Percentiles rank a stretch among this genome's conserved stretches.
These are phyloP conservation scores for Mangifera indica DNA, from an alignment of 345 rosid species.

Conservation along the genomic window DNA sequence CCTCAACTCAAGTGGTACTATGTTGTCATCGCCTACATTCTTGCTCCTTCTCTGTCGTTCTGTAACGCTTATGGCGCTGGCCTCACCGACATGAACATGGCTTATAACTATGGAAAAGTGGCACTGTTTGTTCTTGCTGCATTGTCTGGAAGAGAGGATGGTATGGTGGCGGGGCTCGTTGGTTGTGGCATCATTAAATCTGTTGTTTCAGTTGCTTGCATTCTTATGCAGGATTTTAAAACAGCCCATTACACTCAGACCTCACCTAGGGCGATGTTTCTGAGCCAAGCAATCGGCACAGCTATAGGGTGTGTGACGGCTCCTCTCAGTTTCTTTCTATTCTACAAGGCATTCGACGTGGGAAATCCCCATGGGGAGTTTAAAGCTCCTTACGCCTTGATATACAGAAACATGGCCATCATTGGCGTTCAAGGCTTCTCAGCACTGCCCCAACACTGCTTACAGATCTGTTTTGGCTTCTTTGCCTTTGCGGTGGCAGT, in stretches of 20 bases:
- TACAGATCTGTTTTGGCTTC: constrained; percentile 67
- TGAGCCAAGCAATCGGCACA: constrained; percentile 79
- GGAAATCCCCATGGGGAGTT: constrained; percentile 87
- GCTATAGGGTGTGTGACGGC: constrained; percentile 65
- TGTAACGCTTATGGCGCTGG: constrained; percentile 97
- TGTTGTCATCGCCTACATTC: constrained; percentile 65
- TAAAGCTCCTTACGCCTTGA: constrained; percentile 87
- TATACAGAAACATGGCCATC: constrained; percentile 83
- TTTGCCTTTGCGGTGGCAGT: constrained; percentile 68
- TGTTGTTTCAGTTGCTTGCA: constrained; percentile 82
- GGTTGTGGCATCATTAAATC: constrained; percentile 91
- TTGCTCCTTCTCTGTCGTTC: constrained; percentile 86
- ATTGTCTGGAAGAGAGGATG: constrained; percentile 66
- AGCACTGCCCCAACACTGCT: constrained; percentile 57
- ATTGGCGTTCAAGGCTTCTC: constrained; percentile 62
- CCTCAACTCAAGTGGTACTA: constrained; percentile 93
- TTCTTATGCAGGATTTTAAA: constrained; percentile 92
- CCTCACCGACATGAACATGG: constrained; percentile 95
- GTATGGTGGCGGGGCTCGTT: constrained; percentile 78
- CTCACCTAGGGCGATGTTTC: constrained; percentile 87
- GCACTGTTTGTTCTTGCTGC: constrained; percentile 84
- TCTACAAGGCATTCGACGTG: constrained; percentile 82
- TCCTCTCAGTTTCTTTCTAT: constrained; percentile 85
- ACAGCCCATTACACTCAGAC: constrained; percentile 80
- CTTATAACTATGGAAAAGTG: constrained; percentile 91